Conservation (phyloP, 768 basidiomycete species). For the Cantharellus cinnabarinus region DNA sequence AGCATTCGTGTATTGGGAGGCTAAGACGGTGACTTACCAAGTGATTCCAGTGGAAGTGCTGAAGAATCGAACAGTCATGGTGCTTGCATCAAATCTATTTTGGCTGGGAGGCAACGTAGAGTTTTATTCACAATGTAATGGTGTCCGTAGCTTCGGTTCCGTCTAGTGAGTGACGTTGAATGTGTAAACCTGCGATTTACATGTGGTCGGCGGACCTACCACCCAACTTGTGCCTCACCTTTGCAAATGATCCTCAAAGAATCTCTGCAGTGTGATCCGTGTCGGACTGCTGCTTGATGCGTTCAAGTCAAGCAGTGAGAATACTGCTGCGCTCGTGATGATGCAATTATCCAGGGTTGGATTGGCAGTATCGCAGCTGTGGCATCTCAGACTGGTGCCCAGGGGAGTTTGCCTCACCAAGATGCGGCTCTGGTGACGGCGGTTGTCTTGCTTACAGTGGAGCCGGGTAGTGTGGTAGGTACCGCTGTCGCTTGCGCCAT, state of each 20-base stretch:
- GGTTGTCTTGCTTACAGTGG: conserved; percentile 41
- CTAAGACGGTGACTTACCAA: not conserved
- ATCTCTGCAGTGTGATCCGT: not conserved
- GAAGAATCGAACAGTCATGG: not conserved
- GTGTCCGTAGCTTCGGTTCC: not conserved
- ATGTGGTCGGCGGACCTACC: too few species aligned
- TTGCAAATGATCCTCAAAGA: not conserved
- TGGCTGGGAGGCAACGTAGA: not conserved
- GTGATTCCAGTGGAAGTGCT: not conserved
- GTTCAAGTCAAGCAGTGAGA: not conserved
- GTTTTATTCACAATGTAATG: not conserved
- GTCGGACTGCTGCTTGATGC: not conserved
- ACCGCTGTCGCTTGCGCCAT: conserved; percentile 44
- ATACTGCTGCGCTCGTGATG: conserved; percentile 10
- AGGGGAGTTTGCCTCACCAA: conserved; percentile 40
- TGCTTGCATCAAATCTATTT: not conserved
- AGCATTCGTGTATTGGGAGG: conserved; percentile 4
- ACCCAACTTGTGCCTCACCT: not conserved
- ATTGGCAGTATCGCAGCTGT: conserved; percentile 56
- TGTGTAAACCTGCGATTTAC: not conserved
- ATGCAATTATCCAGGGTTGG: conserved; percentile 54
- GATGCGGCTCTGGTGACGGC: conserved; percentile 53
- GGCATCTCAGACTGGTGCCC: conserved; percentile 36
- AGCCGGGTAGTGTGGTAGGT: conserved; percentile 47
- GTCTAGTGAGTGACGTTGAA: not conserved